A percentile compares a stretch with the other conserved stretches of the same genome.
Evolutionary conservation across 2,329 filamentous ascomycete genomes (phyloP).

Genomic region (Arthrobotrys sphaeroides): DNA sequence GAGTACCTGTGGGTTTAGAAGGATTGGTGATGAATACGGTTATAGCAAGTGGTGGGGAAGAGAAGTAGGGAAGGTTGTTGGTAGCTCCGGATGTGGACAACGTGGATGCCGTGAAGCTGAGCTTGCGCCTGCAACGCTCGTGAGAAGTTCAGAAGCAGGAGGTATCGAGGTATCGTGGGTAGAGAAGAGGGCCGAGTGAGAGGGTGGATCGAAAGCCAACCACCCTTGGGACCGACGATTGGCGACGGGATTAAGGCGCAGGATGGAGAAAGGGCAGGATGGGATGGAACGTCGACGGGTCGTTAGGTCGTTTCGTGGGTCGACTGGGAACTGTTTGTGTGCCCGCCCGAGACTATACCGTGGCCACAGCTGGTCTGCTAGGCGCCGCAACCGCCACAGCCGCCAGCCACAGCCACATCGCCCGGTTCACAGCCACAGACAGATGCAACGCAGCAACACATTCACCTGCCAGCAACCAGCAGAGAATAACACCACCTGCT

Average conservation of each 20-base stretch:
- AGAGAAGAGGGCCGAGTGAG: neutral
- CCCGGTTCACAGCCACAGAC: slow-evolving; percentile 38
- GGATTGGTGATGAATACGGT: slow-evolving; percentile 6
- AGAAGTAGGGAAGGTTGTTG: slow-evolving; percentile 18
- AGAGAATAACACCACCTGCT: slow-evolving; percentile 13
- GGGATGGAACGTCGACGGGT: too few relatives aligned
- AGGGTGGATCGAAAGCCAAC: neutral
- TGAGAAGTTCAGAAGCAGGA: too few relatives aligned
- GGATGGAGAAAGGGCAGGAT: slow-evolving; percentile 15
- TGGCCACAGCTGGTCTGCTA: slow-evolving; percentile 30
- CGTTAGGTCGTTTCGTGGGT: slow-evolving; percentile 44
- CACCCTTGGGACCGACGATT: slow-evolving; percentile 32
- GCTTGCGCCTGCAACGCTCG: too few relatives aligned
- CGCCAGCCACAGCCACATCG: slow-evolving; percentile 39
- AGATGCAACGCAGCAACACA: slow-evolving; percentile 10
- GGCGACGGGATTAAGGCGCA: slow-evolving; percentile 24
- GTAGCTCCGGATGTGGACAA: slow-evolving; percentile 28
- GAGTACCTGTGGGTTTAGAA: neutral
- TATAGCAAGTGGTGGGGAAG: neutral
- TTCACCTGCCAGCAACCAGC: too few relatives aligned
- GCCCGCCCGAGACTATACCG: too few relatives aligned
- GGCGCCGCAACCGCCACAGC: slow-evolving; percentile 34
- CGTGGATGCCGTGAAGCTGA: slow-evolving; percentile 21
- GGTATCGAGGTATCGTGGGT: neutral
- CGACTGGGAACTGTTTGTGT: slow-evolving; percentile 31